These are phyloP conservation scores for Wickerhamomyces chaumierensis DNA, from an alignment of 805 yeast genomes.

Conservation along the genomic window DNA sequence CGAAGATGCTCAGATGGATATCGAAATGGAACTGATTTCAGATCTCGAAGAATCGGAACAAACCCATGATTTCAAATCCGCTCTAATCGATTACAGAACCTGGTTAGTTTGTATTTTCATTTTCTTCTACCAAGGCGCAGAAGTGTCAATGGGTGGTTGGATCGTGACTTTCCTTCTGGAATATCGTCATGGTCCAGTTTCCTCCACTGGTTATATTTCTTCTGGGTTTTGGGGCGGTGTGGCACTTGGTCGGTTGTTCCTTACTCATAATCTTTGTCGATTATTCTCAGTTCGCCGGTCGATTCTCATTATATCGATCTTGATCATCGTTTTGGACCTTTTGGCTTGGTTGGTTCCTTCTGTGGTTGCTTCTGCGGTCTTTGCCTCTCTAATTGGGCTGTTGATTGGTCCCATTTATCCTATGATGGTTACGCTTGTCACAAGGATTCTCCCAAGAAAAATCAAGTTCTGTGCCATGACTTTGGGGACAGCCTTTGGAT, in stretches of 20 bases:
- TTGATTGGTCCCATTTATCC: constrained; percentile 49
- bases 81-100: constrained; percentile 30
- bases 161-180: constrained; percentile 45
- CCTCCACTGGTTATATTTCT: constrained; percentile 41
- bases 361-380: constrained; percentile 33
- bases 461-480: constrained; percentile 40
- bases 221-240: constrained; percentile 62
- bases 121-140: constrained; percentile 53
- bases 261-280: constrained; percentile 30
- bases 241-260: constrained; percentile 41
- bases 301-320: constrained; percentile 23
- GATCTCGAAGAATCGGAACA: too few relatives aligned
- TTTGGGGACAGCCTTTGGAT: constrained; percentile 43
- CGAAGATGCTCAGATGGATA: constrained; percentile 5
- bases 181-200: constrained; percentile 33
- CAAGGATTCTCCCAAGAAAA: constrained; percentile 36
- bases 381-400: constrained; percentile 36
- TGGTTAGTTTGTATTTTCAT: constrained; percentile 44
- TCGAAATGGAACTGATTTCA: too few relatives aligned
- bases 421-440: constrained; percentile 33
- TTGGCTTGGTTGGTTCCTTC: constrained; percentile 39
- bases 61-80: constrained; percentile 17
- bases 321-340: constrained; percentile 27
- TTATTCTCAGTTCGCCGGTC: constrained; percentile 34
- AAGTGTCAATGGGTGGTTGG: constrained; percentile 58